Evolutionary conservation across 2,329 filamentous ascomycete species (phyloP), one percentile per base, ranked within the genome.

Genomic region (Onygenales sp.): DNA sequence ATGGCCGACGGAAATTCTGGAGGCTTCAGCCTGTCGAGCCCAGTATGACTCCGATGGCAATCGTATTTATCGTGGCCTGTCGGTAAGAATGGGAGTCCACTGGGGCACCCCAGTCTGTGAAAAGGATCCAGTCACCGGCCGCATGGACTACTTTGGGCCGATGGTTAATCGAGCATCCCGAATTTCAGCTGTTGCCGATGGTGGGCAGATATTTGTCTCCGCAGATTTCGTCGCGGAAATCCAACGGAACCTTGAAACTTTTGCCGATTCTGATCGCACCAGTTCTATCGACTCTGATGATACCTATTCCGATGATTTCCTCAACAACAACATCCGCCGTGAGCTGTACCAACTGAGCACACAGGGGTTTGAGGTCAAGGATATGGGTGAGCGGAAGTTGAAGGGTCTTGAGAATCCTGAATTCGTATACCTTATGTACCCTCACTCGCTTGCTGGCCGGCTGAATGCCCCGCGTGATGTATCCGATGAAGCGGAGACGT

Each of bases 71-170:
- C 87, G 88, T 58, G 93, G 93, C 56, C 74, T 98, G 51, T 96
- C 91, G 9, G 93, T 98, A 42, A 83, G 93, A 55, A 98, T 98
- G 93, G 93, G 93, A 62, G 89, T 95, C 56, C 93, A 98, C 69
- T 98, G 87, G 81, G 93, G 93, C 59, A 84, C 87, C 55, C 93
- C 92, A 5, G 90, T 98, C 62, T 95, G 90, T 66, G 93, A 98
- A 70, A 87, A 86, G 48, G 93, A 98, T 69, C 93, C 93, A 0
- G 91, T 98, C 49, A 98, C 93, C 1, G 86, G 91, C 54, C 89
- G 93, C 58, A 98, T 98, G 93, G 93, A 98, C 64, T 98, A 98
- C 73, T 98, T 97, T 67, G 93, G 93, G 0, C 93, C 93, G 11
- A 98, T 98, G 90, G 93, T 98, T 64, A 98, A 98, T 72, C 91